phyloP scores from a whole-genome alignment of 164 flowering plant genomes.

The Sextonia rubra region DNA sequence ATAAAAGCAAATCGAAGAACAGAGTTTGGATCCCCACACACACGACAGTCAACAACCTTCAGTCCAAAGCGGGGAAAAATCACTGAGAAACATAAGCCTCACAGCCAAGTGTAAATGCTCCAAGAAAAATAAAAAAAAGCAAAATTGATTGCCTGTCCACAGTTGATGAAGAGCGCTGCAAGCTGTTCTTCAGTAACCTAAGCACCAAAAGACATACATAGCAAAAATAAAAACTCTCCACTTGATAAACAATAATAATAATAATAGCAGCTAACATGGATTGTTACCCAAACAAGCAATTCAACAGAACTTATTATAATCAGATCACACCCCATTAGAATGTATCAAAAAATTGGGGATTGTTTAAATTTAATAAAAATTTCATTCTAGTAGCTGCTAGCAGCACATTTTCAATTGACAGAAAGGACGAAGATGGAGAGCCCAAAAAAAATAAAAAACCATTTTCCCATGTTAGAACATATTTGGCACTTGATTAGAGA shows the following conservation, averaged over 20 bases:
- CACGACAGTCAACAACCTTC: conserved; percentile 95
- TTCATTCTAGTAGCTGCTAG: no score
- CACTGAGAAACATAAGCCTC: background rate
- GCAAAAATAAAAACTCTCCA: background rate
- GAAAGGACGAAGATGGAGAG: no score
- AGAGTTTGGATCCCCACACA: conserved; percentile 94
- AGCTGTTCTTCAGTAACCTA: conserved; percentile 70
- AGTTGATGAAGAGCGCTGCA: conserved; percentile 60
- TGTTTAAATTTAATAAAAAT: no score
- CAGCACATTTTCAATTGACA: no score
- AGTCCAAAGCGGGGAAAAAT: conserved; percentile 48
- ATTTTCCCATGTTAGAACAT: no score
- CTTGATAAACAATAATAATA: background rate
- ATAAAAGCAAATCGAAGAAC: conserved; percentile 90
- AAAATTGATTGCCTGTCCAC: conserved; percentile 51
- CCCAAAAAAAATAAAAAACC: no score
- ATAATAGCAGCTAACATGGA: background rate
- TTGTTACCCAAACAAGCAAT: no score
- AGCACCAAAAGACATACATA: background rate
- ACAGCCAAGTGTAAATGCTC: background rate
- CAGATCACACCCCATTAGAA: no score
- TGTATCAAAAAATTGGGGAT: no score
- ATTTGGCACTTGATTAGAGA: no score
- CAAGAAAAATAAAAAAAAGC: background rate
- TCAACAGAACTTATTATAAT: no score